These are phyloP conservation scores for Pyrrhoderma noxium DNA, from an alignment of 1,284 basidiomycete genomes.

Conservation along the genomic window DNA sequence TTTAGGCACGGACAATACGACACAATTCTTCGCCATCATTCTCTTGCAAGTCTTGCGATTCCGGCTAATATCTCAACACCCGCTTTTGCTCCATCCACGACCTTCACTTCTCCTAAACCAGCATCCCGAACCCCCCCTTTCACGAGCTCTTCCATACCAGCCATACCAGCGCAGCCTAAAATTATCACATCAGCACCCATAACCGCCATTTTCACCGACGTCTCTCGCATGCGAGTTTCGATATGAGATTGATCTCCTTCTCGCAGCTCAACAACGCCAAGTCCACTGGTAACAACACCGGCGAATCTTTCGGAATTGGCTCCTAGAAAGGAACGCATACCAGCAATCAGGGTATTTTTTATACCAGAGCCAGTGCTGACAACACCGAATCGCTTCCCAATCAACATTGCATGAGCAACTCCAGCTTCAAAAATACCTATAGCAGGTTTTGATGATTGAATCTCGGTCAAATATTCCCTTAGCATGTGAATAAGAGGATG, in stretches of 20 bases:
- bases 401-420: constrained; percentile 27
- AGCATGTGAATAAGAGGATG: constrained; percentile 40
- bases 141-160: constrained; percentile 37
- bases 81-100: constrained; percentile 38
- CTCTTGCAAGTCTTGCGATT: background rate
- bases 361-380: constrained; percentile 42
- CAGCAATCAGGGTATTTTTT: constrained; percentile 35
- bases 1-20: no score
- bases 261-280: constrained; percentile 38
- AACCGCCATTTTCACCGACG: constrained; percentile 25
- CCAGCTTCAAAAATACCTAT: constrained; percentile 44
- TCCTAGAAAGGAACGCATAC: constrained; percentile 23
- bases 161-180: constrained; percentile 42
- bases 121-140: constrained; percentile 30
- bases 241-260: constrained; percentile 30
- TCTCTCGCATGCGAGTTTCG: constrained; percentile 29
- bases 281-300: constrained; percentile 37
- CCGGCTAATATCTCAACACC: constrained; percentile 21
- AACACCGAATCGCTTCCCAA: constrained; percentile 36
- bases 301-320: constrained; percentile 25
- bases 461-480: constrained; percentile 26
- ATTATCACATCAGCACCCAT: constrained; percentile 33
- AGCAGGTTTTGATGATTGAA: constrained; percentile 27
- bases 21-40: background rate
- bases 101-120: constrained; percentile 28